Evolutionary conservation across 1,139 yeast species (phyloP), one percentile per base, ranked within the genome.

Genomic region (Komagataea norvegica): DNA sequence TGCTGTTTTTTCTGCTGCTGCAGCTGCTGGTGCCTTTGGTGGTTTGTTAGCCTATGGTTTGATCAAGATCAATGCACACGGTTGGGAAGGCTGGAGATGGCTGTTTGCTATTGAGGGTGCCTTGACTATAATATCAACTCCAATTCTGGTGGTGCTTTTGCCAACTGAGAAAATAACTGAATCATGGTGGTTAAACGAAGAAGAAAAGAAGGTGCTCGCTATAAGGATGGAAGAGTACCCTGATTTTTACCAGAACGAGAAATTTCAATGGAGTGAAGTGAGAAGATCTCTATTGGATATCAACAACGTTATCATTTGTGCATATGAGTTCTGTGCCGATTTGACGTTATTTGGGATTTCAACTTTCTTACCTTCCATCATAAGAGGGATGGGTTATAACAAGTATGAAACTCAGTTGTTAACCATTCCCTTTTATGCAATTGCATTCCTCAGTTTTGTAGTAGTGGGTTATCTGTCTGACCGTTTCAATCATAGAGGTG

Each of bases 21-120:
- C 71, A 10, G 46, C 66, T 17, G 63, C 72, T 5, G 69, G 72
- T 28, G 70, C 71, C 1, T 65, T 70, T 49, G 74, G 74, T 40
- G 76, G 76, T 10, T 46, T 70, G 27, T 60, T 71, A 26, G 64
- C 70, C 3, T 67, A 62, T 43, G 74, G 70, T 11, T 57, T 70
- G 34, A 56, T 67, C 7, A 60, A 62, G 33, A 64, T 69, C 28
- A 43, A 62, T 21, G 62, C 68, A 1, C 51, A 54, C 9, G 53
- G 54, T 5, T 54, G 61, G 51, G 57, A 55, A 31, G 65, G 64
- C 10, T 64, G 64, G 61, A 55, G 63, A 42, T 61, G 61, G 52
- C 67, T 40, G 58, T 77, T 45, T 73, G 72, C 55, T 27, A 65
- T 77, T 33, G 82, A 76, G 52, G 82, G 82, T 37, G 64, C 68